phyloP scores from a whole-genome alignment of 192 early-diverging fungal species.

The Coemansia sp. region DNA sequence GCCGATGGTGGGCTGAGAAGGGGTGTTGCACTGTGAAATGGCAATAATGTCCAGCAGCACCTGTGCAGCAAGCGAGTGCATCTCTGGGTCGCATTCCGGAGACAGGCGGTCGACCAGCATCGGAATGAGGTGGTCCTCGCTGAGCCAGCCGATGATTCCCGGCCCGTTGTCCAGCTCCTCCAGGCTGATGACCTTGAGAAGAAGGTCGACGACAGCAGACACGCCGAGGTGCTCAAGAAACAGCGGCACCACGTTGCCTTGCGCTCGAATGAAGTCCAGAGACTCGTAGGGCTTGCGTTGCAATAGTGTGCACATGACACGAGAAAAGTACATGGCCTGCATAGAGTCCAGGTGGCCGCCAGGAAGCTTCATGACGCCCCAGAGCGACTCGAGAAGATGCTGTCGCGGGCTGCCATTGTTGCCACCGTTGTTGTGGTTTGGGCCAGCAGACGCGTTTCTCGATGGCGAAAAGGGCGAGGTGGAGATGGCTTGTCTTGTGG shows the following conservation, averaged over 20 bases:
- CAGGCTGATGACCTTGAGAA: slow-evolving; percentile 90
- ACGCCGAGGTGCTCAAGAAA: slow-evolving; percentile 84
- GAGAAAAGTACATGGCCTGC: slow-evolving; percentile 88
- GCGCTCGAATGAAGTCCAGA: slow-evolving; percentile 78
- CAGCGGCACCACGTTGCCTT: slow-evolving; percentile 71
- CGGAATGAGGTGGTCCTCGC: slow-evolving; percentile 73
- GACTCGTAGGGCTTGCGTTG: slow-evolving; percentile 90
- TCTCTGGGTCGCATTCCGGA: slow-evolving; percentile 76
- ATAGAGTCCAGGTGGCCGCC: slow-evolving; percentile 71
- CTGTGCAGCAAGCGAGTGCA: slow-evolving; percentile 78
- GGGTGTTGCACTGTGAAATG: slow-evolving; percentile 71
- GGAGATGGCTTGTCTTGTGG: background rate
- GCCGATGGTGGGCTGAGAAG: slow-evolving; percentile 63
- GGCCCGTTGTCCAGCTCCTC: slow-evolving; percentile 85
- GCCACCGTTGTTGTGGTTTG: background rate
- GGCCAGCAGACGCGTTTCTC: background rate
- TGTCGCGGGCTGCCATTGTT: slow-evolving; percentile 17
- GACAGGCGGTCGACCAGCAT: slow-evolving; percentile 77
- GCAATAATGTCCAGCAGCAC: slow-evolving; percentile 82
- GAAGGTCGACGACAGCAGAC: slow-evolving; percentile 85
- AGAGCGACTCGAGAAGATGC: slow-evolving; percentile 78
- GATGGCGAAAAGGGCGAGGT: slow-evolving; percentile 10
- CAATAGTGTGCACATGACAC: slow-evolving; percentile 84
- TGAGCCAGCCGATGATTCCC: slow-evolving; percentile 91
- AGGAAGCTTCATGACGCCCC: slow-evolving; percentile 76